Conservation (phyloP, 208 protist genomes). For the Trypanosoma lewisi region DNA sequence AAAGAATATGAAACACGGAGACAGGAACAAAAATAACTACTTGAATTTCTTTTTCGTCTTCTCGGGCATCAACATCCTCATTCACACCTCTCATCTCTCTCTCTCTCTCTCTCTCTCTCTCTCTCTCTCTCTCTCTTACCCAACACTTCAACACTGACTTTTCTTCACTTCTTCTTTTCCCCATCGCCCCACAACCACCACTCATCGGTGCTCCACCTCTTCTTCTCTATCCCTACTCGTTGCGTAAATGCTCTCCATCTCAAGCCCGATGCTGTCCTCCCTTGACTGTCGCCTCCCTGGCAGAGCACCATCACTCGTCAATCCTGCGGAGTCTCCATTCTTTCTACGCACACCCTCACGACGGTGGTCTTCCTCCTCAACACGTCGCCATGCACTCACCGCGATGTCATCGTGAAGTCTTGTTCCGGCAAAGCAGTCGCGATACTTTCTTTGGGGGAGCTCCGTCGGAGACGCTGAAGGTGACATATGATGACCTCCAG, state of each 20-base stretch:
- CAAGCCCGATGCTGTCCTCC: slow-evolving; percentile 3
- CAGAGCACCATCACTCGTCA: background rate
- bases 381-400: slow-evolving; percentile 3
- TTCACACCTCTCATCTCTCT: too few species aligned
- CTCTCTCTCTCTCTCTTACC: too few species aligned
- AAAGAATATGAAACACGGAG: background rate
- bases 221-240: background rate
- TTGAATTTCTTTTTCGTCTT: too few species aligned
- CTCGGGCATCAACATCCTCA: too few species aligned
- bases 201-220: background rate
- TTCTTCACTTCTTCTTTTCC: background rate
- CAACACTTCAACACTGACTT: too few species aligned
- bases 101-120: too few species aligned
- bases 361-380: background rate
- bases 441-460: slow-evolving; percentile 2
- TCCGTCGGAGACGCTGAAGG: background rate
- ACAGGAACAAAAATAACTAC: too few species aligned
- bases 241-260: slow-evolving; percentile 7
- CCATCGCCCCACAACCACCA: background rate
- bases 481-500: background rate
- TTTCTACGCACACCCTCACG: background rate
- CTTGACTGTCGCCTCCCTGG: background rate
- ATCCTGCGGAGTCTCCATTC: slow-evolving; percentile 2
- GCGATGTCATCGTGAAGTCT: slow-evolving; percentile 1
- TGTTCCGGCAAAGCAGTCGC: slow-evolving; percentile 8